Conservation (phyloP, 768 basidiomycete genomes). For the Russula vinacea region DNA sequence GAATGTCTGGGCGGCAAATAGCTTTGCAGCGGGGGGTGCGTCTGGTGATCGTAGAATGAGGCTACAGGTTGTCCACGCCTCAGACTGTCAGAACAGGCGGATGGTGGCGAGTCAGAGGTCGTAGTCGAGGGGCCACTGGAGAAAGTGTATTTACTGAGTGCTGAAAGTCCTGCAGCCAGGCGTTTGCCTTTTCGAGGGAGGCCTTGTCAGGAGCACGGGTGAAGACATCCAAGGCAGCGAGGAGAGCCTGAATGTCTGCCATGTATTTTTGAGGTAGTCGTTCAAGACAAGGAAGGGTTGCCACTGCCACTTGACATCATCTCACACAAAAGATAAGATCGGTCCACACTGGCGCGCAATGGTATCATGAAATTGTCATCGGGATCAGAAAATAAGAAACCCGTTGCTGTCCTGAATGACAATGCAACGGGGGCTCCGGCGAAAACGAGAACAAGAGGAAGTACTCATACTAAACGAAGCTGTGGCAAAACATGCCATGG, state of each 20-base stretch:
- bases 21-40: slow-evolving; percentile 71
- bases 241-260: slow-evolving; percentile 66
- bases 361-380: slow-evolving; percentile 33
- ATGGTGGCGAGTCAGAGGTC: slow-evolving; percentile 64
- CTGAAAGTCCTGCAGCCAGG: slow-evolving; percentile 98
- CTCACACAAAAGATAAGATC: slow-evolving; percentile 21
- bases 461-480: slow-evolving; percentile 29
- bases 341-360: slow-evolving; percentile 16
- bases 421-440: slow-evolving; percentile 14
- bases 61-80: slow-evolving; percentile 96
- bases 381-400: slow-evolving; percentile 16
- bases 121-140: slow-evolving; percentile 54
- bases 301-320: not conserved
- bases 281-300: not conserved
- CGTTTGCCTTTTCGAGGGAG: slow-evolving; percentile 82
- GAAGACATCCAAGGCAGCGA: slow-evolving; percentile 79
- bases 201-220: slow-evolving; percentile 75
- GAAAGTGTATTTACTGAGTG: slow-evolving; percentile 93
- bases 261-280: slow-evolving; percentile 37
- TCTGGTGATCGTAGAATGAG: slow-evolving; percentile 80
- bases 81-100: slow-evolving; percentile 72
- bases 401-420: slow-evolving; percentile 15
- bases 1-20: slow-evolving; percentile 97
- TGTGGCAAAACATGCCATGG: slow-evolving; percentile 26
- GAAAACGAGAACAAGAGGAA: slow-evolving; percentile 28